A percentile compares a stretch with the other conserved stretches of the same genome.
phyloP scores from a whole-genome alignment of 176 grass and related monocot genomes.

The Triticum dicoccoides region DNA sequence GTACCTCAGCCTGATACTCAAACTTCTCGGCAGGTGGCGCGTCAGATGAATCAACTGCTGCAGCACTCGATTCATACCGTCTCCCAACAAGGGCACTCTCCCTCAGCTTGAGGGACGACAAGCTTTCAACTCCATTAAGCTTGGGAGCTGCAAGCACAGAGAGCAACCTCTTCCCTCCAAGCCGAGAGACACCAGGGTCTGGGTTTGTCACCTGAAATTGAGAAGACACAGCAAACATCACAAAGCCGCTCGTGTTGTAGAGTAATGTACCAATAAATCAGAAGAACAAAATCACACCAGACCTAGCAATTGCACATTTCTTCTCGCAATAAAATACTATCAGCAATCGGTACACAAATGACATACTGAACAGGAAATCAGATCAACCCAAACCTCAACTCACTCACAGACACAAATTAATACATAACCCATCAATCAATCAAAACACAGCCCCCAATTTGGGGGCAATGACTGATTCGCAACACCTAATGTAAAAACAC shows the following conservation, averaged over 20 bases:
- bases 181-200: conserved; percentile 24
- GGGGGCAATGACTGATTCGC: neutral
- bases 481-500: neutral
- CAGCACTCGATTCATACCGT: conserved; percentile 63
- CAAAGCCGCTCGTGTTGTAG: neutral
- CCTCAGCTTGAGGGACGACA: conserved; percentile 25
- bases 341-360: neutral
- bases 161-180: conserved; percentile 54
- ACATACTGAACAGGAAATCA: neutral
- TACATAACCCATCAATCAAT: neutral
- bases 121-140: conserved; percentile 3
- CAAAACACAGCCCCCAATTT: neutral
- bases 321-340: neutral
- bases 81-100: conserved; percentile 38
- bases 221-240: neutral
- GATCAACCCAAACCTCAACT: neutral
- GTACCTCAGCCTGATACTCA: conserved; percentile 97
- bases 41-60: conserved; percentile 61
- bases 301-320: neutral
- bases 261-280: neutral
- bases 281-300: neutral
- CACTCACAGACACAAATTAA: neutral
- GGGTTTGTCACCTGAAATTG: conserved; percentile 48
- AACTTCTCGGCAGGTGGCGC: conserved; percentile 48
- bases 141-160: conserved; percentile 42